Evolutionary conservation across 805 yeast species (phyloP), one percentile per base, ranked within the genome.

Genomic region (Teunomyces lycoperdinae): DNA sequence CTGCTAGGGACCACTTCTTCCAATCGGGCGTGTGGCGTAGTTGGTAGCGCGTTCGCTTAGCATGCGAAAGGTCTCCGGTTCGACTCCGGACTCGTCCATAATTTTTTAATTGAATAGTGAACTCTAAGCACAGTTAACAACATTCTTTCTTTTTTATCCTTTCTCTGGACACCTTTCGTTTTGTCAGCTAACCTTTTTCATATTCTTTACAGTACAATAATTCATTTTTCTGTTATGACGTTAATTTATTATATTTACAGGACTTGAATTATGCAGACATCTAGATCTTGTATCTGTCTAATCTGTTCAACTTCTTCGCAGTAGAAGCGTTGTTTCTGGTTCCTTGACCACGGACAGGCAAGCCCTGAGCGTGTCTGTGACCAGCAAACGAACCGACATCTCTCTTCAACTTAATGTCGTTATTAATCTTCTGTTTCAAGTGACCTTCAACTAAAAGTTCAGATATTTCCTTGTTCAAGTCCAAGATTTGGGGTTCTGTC

Each of bases 291-390:
- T 46, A 51, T 74, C 94, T 84, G 53, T 87, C 85, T 44, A 88
- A 67, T 60, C 79, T 83, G 70, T 92, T 92, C 68, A 92, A 79
- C 67, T 82, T 84, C 72, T 83, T 84, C 16, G 98, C 99, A 24
- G 96, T 92, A 63, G 78, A 77, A 30, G 96, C 96, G 64, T 94
- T 94, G 53, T 86, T 88, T 73, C 89, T 83, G 13, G 99, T 94
- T 52, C 85, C 79, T 76, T 94, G 98, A 58, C 99, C 99, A 64
- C 74, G 70, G 29, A 72, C 78, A 40, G 78, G 78, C 50, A 71
- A 68, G 34, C 95, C 92, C 67, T 83, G 73, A 39, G 90, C 86
- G 64, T 94, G 98, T 70, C 98, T 84, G 62, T 85, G 68, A 72
- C 99, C 99, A 47, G 82, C 84, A 63, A 87, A 89, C 14, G 91